Conservation (phyloP, 2,329 filamentous ascomycete species). For the Periconia sp. region DNA sequence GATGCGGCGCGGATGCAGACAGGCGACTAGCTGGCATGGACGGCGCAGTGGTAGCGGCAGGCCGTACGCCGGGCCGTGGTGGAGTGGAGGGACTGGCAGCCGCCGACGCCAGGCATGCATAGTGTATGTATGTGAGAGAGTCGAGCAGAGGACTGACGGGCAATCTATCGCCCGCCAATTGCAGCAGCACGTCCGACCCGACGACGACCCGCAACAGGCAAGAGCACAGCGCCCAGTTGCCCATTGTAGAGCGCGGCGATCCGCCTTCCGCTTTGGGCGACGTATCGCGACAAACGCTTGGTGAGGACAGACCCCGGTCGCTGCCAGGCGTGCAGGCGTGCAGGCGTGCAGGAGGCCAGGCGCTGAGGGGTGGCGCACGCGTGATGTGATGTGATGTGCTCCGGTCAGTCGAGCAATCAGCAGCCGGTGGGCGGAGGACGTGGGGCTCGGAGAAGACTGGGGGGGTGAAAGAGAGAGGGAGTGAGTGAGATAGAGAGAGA, state of each 20-base stretch:
- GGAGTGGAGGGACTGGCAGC: no score
- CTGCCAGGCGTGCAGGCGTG: no score
- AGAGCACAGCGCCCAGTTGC: slow-evolving; percentile 3
- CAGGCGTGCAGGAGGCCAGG: neutral
- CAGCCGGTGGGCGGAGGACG: neutral
- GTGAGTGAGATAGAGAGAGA: no score
- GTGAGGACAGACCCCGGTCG: no score
- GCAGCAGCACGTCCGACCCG: neutral
- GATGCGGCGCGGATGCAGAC: no score
- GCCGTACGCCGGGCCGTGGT: no score
- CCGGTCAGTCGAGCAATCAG: neutral
- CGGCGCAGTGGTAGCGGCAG: no score
- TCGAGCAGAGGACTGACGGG: no score
- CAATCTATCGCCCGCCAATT: slow-evolving; percentile 4
- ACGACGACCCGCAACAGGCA: neutral
- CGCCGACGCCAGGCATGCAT: no score
- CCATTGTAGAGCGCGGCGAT: neutral
- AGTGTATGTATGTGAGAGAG: no score
- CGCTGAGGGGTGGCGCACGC: neutral
- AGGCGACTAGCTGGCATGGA: no score
- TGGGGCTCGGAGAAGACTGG: neutral
- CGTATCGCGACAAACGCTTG: neutral
- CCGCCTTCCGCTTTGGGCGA: slow-evolving; percentile 5
- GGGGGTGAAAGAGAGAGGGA: no score
- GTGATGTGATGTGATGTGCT: neutral